Evolutionary conservation across 371 early-diverging fungal species (phyloP), one percentile per base, ranked within the genome.

Genomic region (Furculomyces boomerangus): DNA sequence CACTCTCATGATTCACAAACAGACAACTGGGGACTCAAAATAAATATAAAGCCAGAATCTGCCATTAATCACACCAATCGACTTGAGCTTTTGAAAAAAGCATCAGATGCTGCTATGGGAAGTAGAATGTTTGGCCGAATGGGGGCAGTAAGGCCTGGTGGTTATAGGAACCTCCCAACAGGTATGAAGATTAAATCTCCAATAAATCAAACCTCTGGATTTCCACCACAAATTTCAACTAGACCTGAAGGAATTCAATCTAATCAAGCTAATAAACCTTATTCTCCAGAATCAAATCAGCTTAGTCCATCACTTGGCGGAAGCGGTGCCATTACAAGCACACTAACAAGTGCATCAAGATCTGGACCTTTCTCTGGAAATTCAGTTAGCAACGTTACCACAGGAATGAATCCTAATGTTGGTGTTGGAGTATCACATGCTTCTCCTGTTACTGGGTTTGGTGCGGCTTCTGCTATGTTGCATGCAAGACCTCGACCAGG

Each of bases 11-110:
- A 3, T 30, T 18, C 10, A 26, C 3, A 7, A 3, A 7, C 27
- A 49, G 52, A 51, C 31, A 35, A 51, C 7, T 51, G 52, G 52
- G 52, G 52, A 18, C 52, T 51, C 26, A 32, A 30, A 10, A 51
- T 51, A 3, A 35, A 30, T 25, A 32, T 32, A 3, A 51, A 51
- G 25, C 25, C 25, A 8, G 32, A 35, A 20, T 35, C 14, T 35
- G 25, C 37, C 5, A 32, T 51, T 32, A 51, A 51, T 22, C 52
- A 51, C 22, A n/a, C 10, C 7, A 32, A 32, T 3, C 3, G 52
- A 51, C 37, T 51, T 13, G 35, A 51, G 5, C 27, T 18, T 14
- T 24, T 51, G n/a, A 3, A 31, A 2, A 30, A 25, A 20, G 52
- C 52, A 8, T 22, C 30, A 30, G 24, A 51, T 3, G 25, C 29